These are phyloP conservation scores for Heterobasidion annosum DNA, from an alignment of 1,284 basidiomycete species.

Conservation along the genomic window DNA sequence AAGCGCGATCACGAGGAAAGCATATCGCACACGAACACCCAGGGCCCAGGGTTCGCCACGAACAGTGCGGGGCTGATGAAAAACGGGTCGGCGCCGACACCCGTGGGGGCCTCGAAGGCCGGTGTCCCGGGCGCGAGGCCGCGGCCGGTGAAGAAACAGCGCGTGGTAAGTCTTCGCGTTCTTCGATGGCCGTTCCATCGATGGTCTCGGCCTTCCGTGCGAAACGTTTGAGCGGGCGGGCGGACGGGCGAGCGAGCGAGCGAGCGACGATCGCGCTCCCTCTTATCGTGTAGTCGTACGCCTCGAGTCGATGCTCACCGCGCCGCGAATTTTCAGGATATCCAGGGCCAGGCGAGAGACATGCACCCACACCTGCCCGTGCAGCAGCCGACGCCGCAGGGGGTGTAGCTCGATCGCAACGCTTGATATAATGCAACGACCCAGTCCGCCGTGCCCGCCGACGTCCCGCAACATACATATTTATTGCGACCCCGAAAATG, in stretches of 20 bases:
- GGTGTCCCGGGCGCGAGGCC: slow-evolving; percentile 45
- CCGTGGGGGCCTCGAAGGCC: slow-evolving; percentile 23
- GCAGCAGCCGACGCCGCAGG: slow-evolving; percentile 39
- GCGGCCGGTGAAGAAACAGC: slow-evolving; percentile 67
- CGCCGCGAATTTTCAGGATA: slow-evolving; percentile 20
- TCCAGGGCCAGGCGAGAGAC: slow-evolving; percentile 28
- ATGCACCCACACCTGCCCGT: slow-evolving; percentile 20
- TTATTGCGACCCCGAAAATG: background rate
- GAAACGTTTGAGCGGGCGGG: background rate
- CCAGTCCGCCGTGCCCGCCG: background rate
- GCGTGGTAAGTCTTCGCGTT: slow-evolving; percentile 43
- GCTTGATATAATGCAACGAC: background rate
- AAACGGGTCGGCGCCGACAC: slow-evolving; percentile 30
- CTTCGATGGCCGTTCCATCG: background rate
- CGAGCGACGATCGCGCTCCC: too few relatives aligned
- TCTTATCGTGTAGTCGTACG: background rate
- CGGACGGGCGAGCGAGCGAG: background rate
- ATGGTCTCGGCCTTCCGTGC: background rate
- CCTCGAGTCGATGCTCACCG: slow-evolving; percentile 1
- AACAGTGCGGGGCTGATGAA: slow-evolving; percentile 14
- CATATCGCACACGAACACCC: slow-evolving; percentile 11
- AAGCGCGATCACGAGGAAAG: slow-evolving; percentile 19
- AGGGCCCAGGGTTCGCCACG: slow-evolving; percentile 7
- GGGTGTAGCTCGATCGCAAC: slow-evolving; percentile 17
- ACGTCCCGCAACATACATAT: background rate